Base-by-base conservation (phyloP, 306 rosid species). In the Castanopsis chinensis region DNA sequence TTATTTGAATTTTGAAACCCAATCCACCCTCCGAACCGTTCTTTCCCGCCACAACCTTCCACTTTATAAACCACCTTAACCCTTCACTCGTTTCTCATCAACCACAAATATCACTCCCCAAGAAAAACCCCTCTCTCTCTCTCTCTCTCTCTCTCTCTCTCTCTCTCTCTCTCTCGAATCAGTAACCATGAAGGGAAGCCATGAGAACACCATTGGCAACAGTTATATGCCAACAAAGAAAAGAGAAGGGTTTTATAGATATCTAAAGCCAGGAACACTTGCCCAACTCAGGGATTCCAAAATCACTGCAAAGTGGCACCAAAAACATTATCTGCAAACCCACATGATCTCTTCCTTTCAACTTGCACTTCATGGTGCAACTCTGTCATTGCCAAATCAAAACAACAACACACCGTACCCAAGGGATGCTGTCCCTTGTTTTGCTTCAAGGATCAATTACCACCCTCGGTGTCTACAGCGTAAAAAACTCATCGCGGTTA, bases 401-500 rank as follows among this genome's bases (percentile, higher is more conserved):
- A 49, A 58, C 73, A 37, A 20, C 67, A 8, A 61, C 14, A 23
- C 27, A 9, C 54, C 2, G 2, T 23, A 80, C 35, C 74, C 12
- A 3, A 67, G 72, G 69, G 49, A 60, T 9, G 77, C 75, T 4
- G 14, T 80, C 64, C 82, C 90, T 3, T 77, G 68, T 57, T 86
- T 86, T 28, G 41, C 64, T 19, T 32, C 54, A 1, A 23, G 58
- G 65, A 3, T 15, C 27, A 60, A 72, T 70, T 45, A 45, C 52
- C 77, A 71, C 59, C 86, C 89, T 11, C 52, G 19, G 1, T 77
- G 83, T 68, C 53, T 88, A 2, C 59, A 20, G 30, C 30, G 82
- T 14, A 86, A 82, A 83, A 86, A 82, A 70, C 72, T 84, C n/a
- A 79, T 77, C 3, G 88, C 84, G 0, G 82, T 79, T 56, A 65